These are phyloP conservation scores for Ambrosiella beaveri DNA, from an alignment of 2,329 filamentous ascomycete species.

Conservation along the genomic window DNA sequence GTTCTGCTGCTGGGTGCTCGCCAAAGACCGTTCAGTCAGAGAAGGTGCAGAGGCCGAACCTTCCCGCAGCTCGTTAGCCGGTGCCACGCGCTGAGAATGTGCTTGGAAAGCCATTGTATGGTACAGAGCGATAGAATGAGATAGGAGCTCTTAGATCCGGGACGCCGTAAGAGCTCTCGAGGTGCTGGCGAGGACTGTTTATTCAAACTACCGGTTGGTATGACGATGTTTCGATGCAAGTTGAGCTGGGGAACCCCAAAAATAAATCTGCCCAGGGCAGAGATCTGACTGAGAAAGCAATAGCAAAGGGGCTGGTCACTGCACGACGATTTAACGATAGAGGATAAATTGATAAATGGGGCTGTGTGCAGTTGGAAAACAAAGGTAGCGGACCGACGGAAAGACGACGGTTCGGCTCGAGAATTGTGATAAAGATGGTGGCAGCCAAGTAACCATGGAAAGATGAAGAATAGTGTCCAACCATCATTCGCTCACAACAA, in stretches of 20 bases:
- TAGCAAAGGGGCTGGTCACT: background rate
- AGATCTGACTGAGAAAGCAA: background rate
- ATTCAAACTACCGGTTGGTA: background rate
- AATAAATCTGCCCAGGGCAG: background rate
- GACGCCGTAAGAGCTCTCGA: background rate
- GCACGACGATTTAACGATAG: background rate
- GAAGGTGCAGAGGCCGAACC: slow-evolving; percentile 8
- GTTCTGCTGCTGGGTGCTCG: slow-evolving; percentile 1
- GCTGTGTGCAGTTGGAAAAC: background rate
- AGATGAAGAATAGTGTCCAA: background rate
- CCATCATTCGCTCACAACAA: background rate
- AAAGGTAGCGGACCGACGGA: background rate
- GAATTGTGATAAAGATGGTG: background rate
- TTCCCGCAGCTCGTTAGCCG: slow-evolving; percentile 6
- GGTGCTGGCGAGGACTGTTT: background rate
- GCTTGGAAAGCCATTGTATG: slow-evolving; percentile 11
- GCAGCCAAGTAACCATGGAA: background rate
- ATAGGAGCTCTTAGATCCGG: background rate
- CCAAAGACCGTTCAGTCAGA: slow-evolving; percentile 7
- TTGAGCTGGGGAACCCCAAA: background rate
- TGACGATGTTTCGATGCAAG: background rate
- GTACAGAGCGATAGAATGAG: background rate
- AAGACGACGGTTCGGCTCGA: background rate
- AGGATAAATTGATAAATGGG: background rate
- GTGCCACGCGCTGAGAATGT: slow-evolving; percentile 7